A percentile compares a stretch with the other conserved stretches of the same genome.
These are phyloP conservation scores for Tetrapisispora phaffii DNA, from an alignment of 805 yeast species.

Conservation along the genomic window DNA sequence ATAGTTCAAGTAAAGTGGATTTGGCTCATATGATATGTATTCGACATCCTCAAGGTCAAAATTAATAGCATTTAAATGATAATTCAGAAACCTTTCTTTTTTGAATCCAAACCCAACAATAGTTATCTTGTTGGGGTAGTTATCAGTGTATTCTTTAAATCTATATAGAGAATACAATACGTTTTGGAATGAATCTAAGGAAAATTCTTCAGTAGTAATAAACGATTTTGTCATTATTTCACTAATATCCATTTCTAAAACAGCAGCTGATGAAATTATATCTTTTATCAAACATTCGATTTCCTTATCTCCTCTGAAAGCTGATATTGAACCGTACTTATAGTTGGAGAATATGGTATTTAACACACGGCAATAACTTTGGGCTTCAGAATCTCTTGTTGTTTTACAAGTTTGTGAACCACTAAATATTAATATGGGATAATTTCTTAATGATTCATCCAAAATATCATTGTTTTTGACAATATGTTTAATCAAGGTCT, in stretches of 20 bases:
- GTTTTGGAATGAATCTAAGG: slow-evolving; percentile 75
- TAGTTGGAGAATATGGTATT: slow-evolving; percentile 19
- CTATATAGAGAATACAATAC: slow-evolving; percentile 50
- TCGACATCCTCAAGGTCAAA: slow-evolving; percentile 31
- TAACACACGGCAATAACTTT: slow-evolving; percentile 44
- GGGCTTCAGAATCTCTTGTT: slow-evolving; percentile 52
- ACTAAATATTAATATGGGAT: slow-evolving; percentile 32
- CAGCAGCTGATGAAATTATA: slow-evolving; percentile 1
- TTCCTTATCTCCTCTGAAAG: slow-evolving; percentile 5
- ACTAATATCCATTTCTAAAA: slow-evolving; percentile 5
- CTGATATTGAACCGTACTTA: background rate
- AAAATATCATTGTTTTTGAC: slow-evolving; percentile 12
- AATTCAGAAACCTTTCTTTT: slow-evolving; percentile 42
- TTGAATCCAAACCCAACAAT: slow-evolving; percentile 74
- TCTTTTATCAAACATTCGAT: slow-evolving; percentile 4
- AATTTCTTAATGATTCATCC: slow-evolving; percentile 19
- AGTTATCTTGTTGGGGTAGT: slow-evolving; percentile 43
- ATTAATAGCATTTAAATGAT: slow-evolving; percentile 46
- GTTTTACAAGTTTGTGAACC: slow-evolving; percentile 66
- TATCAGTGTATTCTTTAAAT: slow-evolving; percentile 37
- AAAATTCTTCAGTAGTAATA: slow-evolving; percentile 54
- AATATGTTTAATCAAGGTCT: slow-evolving; percentile 19
- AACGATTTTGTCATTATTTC: slow-evolving; percentile 11
- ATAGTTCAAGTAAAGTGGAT: slow-evolving; percentile 25
- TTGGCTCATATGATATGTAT: slow-evolving; percentile 53